Base-by-base conservation (phyloP, 805 yeast species). In the Lipomyces sp. region DNA sequence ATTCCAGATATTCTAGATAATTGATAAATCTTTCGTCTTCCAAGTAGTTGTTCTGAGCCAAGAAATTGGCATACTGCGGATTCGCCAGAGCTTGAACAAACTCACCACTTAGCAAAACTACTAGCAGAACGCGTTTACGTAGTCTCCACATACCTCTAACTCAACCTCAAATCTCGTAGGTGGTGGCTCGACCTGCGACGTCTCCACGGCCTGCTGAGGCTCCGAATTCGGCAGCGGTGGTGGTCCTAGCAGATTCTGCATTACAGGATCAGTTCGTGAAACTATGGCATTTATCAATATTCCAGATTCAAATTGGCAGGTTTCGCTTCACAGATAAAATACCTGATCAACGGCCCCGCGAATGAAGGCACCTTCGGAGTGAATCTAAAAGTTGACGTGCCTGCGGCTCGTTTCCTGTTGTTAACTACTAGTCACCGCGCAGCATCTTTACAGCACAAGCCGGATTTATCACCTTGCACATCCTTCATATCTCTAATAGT, bases 21-120 rank as follows among this genome's bases (percentile, higher is more conserved):
- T 86, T 85, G 39, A 92, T 80, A 72, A 94, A 93, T 60, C 84
- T 83, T 35, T 84, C 86, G 73, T 90, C 88, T 72, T 89, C 88
- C 11, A 93, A 80, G 74, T 87, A 87, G 64, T 87, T 87, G 71
- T 87, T 90, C 77, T 93, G 97, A 2, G 97, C 97, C 33, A 94
- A 81, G 73, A 86, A 92, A 70, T 91, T 88, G 64, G 94, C 82
- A 75, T 93, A 94, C 76, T 89, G 97, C 56, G 94, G 87, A 77
- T 94, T 95, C 2, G 97, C 91, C 42, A 94, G 81, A 15, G 97
- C 88, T 78, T 94, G 98, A 2, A 94, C 96, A 78, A 94, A 94
- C 85, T 90, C 64, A 7, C 13, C 34, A 24, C 29, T 13, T 18
- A 32, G n/a, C 18, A 54, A 37, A 37, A 1, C 34, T 30, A 2